Evolutionary conservation across 2,329 filamentous ascomycete species (phyloP), one percentile per base, ranked within the genome.

Genomic region (Dendryphion nanum): DNA sequence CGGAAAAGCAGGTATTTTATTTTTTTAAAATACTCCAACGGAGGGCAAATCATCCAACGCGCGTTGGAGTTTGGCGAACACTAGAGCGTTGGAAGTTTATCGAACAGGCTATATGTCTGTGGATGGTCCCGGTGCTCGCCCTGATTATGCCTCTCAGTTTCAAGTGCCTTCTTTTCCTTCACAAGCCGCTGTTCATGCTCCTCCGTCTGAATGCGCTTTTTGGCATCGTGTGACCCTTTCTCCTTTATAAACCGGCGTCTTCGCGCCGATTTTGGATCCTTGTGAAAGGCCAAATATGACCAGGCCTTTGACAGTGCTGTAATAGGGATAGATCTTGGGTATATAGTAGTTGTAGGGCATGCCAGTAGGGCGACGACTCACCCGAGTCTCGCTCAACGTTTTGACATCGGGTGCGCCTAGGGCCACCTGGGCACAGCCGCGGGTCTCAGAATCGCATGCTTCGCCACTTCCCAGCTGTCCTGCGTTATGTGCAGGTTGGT

Each of bases 1-100:
- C 34, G 34, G 47, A 42, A 33, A 52, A 41, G 15, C 46, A 40
- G 13, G 42, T 47, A 40, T 50, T 44, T 37, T 50, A 47, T 29
- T 30, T 43, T n/a, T n/a, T n/a, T n/a, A n/a, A n/a, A n/a, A n/a
- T n/a, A n/a, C n/a, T n/a, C n/a, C n/a, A n/a, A n/a, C n/a, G n/a
- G n/a, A n/a, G n/a, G n/a, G n/a, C n/a, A n/a, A n/a, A n/a, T n/a
- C n/a, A n/a, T n/a, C n/a, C n/a, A n/a, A n/a, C n/a, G n/a, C n/a
- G n/a, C n/a, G n/a, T n/a, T n/a, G n/a, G n/a, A n/a, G n/a, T n/a
- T n/a, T n/a, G n/a, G n/a, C n/a, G n/a, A n/a, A n/a, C n/a, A n/a
- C n/a, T n/a, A n/a, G n/a, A n/a, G 35, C 39, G 41, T 31, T 52
- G 38, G 30, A 43, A 35, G 30, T 42, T 38, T 30, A 37, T 16